A percentile compares a stretch with the other conserved stretches of the same genome.
phyloP scores from a whole-genome alignment of 495 filamentous ascomycete species.

The Trichoderma gamsii region DNA sequence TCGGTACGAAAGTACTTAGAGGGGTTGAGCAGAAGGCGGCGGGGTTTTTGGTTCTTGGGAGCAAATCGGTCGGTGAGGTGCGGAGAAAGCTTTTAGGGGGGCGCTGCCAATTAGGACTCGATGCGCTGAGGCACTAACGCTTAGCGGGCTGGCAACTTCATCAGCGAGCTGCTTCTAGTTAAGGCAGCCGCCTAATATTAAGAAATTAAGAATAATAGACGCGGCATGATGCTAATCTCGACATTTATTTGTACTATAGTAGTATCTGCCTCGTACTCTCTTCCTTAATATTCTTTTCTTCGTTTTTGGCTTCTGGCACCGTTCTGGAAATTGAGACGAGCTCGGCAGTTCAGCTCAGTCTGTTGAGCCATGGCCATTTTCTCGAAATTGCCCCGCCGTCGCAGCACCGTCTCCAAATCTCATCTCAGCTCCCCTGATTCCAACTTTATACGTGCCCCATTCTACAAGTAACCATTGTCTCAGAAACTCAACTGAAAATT shows the following conservation, averaged over 20 bases:
- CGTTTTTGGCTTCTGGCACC: too few species aligned
- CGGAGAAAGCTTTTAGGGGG: constrained; percentile 18
- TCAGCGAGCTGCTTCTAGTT: not conserved
- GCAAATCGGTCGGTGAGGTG: constrained; percentile 21
- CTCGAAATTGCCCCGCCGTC: not conserved
- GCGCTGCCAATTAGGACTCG: too few species aligned
- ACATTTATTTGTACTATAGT: too few species aligned
- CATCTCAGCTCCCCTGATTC: not conserved
- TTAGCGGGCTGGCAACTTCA: too few species aligned
- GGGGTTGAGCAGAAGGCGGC: constrained; percentile 3
- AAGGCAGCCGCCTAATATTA: not conserved
- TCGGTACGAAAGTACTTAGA: not conserved
- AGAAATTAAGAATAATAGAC: too few species aligned
- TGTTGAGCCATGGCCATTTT: not conserved
- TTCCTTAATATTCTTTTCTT: too few species aligned
- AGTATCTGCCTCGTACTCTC: too few species aligned
- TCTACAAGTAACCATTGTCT: too few species aligned
- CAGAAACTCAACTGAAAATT: too few species aligned
- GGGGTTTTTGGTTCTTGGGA: constrained; percentile 6
- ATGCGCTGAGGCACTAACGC: too few species aligned
- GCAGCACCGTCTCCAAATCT: constrained; percentile 5
- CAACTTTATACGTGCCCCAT: not conserved
- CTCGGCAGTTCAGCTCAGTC: not conserved
- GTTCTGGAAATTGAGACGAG: too few species aligned
- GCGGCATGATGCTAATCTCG: too few species aligned